phyloP scores from a whole-genome alignment of 2,329 filamentous ascomycete species.

The Kalaharituber pfeilii region DNA sequence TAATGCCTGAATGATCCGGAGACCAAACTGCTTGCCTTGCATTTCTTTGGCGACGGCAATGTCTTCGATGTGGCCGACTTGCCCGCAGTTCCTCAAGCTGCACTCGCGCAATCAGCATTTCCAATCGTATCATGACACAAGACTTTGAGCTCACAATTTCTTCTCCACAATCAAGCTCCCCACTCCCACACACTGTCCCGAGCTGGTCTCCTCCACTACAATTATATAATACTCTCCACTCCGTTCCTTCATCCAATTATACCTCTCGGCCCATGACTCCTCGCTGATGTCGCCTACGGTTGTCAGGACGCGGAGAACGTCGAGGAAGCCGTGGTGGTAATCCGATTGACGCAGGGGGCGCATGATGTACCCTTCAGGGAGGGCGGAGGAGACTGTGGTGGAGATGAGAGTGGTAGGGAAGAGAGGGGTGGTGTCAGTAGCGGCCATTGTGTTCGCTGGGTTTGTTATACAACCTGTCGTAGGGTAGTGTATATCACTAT shows the following conservation, averaged over 20 bases:
- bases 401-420: slow-evolving; percentile 44
- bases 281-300: slow-evolving; percentile 75
- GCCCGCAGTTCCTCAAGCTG: slow-evolving; percentile 61
- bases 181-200: slow-evolving; percentile 60
- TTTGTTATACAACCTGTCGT: too few relatives aligned
- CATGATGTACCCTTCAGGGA: slow-evolving; percentile 68
- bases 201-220: slow-evolving; percentile 56
- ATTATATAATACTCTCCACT: slow-evolving; percentile 72
- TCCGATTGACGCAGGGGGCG: slow-evolving; percentile 65
- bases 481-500: too few relatives aligned
- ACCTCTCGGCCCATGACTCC: slow-evolving; percentile 59
- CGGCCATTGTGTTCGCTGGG: slow-evolving; percentile 1
- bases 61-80: slow-evolving; percentile 92
- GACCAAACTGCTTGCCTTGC: slow-evolving; percentile 89
- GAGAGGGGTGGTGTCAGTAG: slow-evolving; percentile 15
- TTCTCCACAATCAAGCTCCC: slow-evolving; percentile 81
- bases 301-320: slow-evolving; percentile 78
- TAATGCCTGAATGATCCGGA: slow-evolving; percentile 83
- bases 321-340: slow-evolving; percentile 67
- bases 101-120: background rate
- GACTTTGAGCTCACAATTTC: slow-evolving; percentile 54
- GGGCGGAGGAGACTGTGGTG: slow-evolving; percentile 48
- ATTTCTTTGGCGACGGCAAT: slow-evolving; percentile 90
- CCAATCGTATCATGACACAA: background rate
- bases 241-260: slow-evolving; percentile 59